phyloP scores from a whole-genome alignment of 306 rosid genomes.

The Sophora flavescens region DNA sequence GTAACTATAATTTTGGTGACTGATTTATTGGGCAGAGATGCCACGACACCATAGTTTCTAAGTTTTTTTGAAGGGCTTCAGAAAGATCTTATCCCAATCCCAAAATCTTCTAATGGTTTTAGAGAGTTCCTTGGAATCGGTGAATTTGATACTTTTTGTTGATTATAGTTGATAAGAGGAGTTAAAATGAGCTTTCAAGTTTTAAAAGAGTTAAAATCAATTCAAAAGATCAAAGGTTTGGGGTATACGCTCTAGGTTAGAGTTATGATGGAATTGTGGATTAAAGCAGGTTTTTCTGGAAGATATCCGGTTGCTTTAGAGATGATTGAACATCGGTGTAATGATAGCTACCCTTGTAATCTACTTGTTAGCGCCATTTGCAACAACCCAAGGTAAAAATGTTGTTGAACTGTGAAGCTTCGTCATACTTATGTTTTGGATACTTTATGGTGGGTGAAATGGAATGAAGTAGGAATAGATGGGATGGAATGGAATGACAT shows the following conservation, averaged over 20 bases:
- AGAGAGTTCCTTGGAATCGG: background rate
- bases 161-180: constrained; percentile 11
- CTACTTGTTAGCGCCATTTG: constrained; percentile 17
- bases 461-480: background rate
- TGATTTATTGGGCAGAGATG: constrained; percentile 14
- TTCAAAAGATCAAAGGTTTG: background rate
- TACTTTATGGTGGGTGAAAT: background rate
- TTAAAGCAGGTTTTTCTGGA: constrained; percentile 15
- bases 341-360: constrained; percentile 11
- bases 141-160: constrained; percentile 21
- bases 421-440: constrained; percentile 1
- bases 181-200: background rate
- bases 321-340: constrained; percentile 28
- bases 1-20: constrained; percentile 12
- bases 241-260: background rate
- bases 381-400: constrained; percentile 3
- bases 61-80: background rate
- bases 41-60: background rate
- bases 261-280: constrained; percentile 24
- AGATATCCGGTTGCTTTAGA: background rate
- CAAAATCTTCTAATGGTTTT: constrained; percentile 11
- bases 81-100: too few species aligned
- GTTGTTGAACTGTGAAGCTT: background rate
- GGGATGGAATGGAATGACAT: background rate
- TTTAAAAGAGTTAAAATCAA: constrained; percentile 11